Conservation (phyloP, 257 asterid genomes). For the Asclepias syriaca region DNA sequence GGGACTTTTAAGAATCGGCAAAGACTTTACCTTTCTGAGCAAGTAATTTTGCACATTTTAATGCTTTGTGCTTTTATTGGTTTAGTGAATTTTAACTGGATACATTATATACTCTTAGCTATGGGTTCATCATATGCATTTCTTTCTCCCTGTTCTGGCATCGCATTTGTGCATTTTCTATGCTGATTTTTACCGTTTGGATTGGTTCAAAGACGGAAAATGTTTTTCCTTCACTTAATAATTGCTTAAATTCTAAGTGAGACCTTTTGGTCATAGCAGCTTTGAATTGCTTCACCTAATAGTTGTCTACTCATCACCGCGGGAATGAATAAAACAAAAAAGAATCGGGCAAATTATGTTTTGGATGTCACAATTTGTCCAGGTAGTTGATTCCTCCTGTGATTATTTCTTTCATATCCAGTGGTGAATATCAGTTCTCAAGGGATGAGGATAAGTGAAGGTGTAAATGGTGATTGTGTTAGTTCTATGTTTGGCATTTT, state of each 20-base stretch:
- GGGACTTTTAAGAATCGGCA: conserved; percentile 58
- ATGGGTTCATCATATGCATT: neutral
- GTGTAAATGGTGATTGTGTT: neutral
- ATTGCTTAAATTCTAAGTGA: neutral
- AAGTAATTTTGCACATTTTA: conserved; percentile 34
- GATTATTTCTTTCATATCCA: neutral
- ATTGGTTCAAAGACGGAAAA: neutral
- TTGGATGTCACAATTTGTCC: neutral
- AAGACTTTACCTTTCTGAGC: conserved; percentile 90
- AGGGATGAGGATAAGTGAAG: neutral
- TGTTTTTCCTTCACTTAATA: neutral
- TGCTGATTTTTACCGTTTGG: neutral
- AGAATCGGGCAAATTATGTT: neutral
- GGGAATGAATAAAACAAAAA: neutral
- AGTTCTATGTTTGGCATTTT: neutral
- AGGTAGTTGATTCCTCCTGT: neutral
- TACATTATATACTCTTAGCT: neutral
- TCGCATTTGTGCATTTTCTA: neutral
- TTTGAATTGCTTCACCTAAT: neutral
- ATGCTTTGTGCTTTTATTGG: neutral
- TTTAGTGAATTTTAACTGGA: neutral
- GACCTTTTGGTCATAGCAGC: neutral
- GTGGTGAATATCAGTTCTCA: neutral
- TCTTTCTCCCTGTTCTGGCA: neutral
- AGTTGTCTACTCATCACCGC: neutral